These are phyloP conservation scores for Linanthus parryae DNA, from an alignment of 148 eudicot genomes.

Conservation along the genomic window DNA sequence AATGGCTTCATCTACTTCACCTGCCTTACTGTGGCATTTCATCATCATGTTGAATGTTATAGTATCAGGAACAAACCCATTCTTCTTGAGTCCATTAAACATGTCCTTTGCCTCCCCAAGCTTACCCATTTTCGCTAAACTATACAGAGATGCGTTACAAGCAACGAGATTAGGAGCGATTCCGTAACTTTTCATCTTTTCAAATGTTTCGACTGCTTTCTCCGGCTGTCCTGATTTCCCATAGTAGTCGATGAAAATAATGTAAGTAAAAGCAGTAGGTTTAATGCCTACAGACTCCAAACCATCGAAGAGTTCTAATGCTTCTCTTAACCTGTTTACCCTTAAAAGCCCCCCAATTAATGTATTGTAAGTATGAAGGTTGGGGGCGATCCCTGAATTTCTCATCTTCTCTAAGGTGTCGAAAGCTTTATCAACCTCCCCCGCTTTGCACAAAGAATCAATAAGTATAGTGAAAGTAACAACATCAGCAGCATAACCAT, in stretches of 20 bases:
- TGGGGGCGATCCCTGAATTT: slow-evolving; percentile 50
- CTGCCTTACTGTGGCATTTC: slow-evolving; percentile 79
- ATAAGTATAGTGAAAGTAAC: slow-evolving; percentile 77
- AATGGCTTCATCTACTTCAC: slow-evolving; percentile 74
- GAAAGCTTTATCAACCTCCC: slow-evolving; percentile 59
- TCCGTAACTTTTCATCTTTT: slow-evolving; percentile 71
- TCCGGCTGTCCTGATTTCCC: slow-evolving; percentile 71
- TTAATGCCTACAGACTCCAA: slow-evolving; percentile 48
- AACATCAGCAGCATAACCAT: slow-evolving; percentile 78
- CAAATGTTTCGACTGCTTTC: slow-evolving; percentile 69
- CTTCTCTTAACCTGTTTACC: slow-evolving; percentile 57
- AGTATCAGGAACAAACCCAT: slow-evolving; percentile 81
- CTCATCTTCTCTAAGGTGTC: slow-evolving; percentile 53
- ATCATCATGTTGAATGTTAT: slow-evolving; percentile 95
- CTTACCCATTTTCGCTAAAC: slow-evolving; percentile 74
- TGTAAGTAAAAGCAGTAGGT: slow-evolving; percentile 64
- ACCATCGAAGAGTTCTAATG: slow-evolving; percentile 45
- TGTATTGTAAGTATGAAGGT: slow-evolving; percentile 86
- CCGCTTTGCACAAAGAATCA: slow-evolving; percentile 64
- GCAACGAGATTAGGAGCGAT: slow-evolving; percentile 74
- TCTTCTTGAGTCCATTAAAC: slow-evolving; percentile 51
- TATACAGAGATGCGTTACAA: slow-evolving; percentile 76
- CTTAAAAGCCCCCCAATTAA: slow-evolving; percentile 73
- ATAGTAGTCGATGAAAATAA: slow-evolving; percentile 80
- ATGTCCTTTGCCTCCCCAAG: slow-evolving; percentile 67